Base-by-base conservation (phyloP, 768 basidiomycete species). In the Pleurotus platypus region DNA sequence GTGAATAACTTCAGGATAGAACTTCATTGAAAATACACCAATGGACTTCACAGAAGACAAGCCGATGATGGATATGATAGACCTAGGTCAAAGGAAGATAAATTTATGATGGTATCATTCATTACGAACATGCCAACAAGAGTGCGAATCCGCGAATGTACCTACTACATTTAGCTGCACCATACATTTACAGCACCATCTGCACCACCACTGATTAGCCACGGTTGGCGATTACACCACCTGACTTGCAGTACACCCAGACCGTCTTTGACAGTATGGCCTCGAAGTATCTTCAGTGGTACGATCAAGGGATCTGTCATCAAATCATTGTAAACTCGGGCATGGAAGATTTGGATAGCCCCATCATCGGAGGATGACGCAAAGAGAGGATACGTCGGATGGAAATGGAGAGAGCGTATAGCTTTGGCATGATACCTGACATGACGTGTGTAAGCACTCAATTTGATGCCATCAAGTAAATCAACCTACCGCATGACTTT, bases 251-350 rank as follows among this genome's bases (percentile, higher is more conserved):
- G 78, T 54, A 98, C 95, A 39, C 97, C 97, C 20, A 98, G 80
- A 1, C 90, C 91, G 27, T 95, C 92, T 58, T 74, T 82, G 55
- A 98, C 74, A 46, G 82, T 76, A 70, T 98, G 97, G n/a, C 95
- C 97, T 35, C 91, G 80, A 46, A 99, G 79, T 53, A 98, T 96
- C 74, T 98, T 98, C 66, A 99, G 76, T 16, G 97, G 97, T 1
- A 99, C 96, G 64, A 99, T 98, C 58, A 98, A 78, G 30, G 97
- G 96, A 72, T 99, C 96, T 46, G 92, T 95, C 85, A 97, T 90
- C 46, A 98, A 80, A 70, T 99, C 97, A 66, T 84, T 89, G 75
- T 91, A 98, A 46, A 98, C 90, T 60, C 95, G 85, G 30, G 90
- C 83, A 71, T 99, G 97, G 84, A 99, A 98, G 62, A 99, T 78